Base-by-base conservation (phyloP, 495 filamentous ascomycete genomes). In the Penicillium ochrochloron region DNA sequence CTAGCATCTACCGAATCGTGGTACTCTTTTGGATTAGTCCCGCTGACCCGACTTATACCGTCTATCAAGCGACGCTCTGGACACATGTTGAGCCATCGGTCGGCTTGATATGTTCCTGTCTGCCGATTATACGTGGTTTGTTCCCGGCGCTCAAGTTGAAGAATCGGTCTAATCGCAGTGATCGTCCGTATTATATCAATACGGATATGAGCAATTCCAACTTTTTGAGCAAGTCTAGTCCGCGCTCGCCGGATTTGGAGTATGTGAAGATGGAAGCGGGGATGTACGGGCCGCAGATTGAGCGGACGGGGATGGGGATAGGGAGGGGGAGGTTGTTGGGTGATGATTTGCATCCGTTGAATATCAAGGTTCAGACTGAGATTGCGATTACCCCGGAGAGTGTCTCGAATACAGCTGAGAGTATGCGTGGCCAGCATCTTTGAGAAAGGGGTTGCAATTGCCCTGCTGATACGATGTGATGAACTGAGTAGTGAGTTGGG, bases 61-160 rank as follows among this genome's bases (percentile, higher is more conserved):
- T 79, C 59, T 83, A 86, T 54, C 77, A 83, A 57, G 78, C 80
- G 2, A 82, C 83, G 0, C 79, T 83, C 39, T 89, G 87, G 87
- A 85, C 83, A 27, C 81, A 84, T 41, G 77, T 84, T 55, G 86
- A 89, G 70, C 77, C 86, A 2, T 83, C 78, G 61, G 82, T 84
- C 17, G 85, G 82, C 7, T 77, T 88, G 14, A 83, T 81, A 56
- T 88, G 83, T 61, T 80, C 82, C 27, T 88, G 83, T 66, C 77
- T 88, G 1, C 84, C 86, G 11, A 86, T 84, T 8, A 77, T 86
- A 15, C 79, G 84, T 2, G 84, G 86, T 21, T 68, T 88, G 1
- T 72, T 88, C 60, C 76, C 78, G 0, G 73, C 70, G 8, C 66
- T 82, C 56, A 76, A 75, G 29, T 25, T 76, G 37, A 66, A 59